Evolutionary conservation across 768 basidiomycete species (phyloP), one percentile per base, ranked within the genome.

Genomic region (Mycena rebaudengoi): DNA sequence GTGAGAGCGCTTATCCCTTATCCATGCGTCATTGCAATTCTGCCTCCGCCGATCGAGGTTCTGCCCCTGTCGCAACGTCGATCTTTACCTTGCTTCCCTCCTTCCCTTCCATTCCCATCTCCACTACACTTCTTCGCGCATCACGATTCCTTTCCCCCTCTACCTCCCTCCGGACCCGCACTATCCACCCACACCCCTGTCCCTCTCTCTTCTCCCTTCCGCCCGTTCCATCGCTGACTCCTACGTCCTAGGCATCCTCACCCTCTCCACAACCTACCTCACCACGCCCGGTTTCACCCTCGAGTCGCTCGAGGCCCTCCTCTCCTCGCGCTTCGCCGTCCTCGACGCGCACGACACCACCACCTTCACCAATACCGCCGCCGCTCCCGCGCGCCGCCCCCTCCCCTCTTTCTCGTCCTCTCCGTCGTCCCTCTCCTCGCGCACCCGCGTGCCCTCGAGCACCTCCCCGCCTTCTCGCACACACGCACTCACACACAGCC

Each of bases 251-350:
- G 93, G 92, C 48, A 80, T 84, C 0, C 83, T 94, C 56, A 78
- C 81, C 1, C 82, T 95, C 53, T 80, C 87, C 10, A 76, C 83
- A 33, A 87, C 85, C 26, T 94, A 91, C 75, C 86, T 94, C 46
- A 79, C 84, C 13, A 78, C 83, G 1, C 91, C 92, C 5, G 79
- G 84, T 69, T 94, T 94, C 79, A 83, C 87, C 64, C 78, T 94
- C 29, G 91, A 93, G 74, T 90, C 92, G 66, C 82, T 89, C 30
- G 93, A 95, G 75, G 89, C 90, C 1, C 77, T 93, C 2, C 79
- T 94, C 5, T 92, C 91, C 3, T 90, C 88, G 4, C 81, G 87
- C 14, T 91, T 95, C 70, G 80, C 91, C 25, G 89, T 88, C 2
- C 80, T 87, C 56, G 90, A 91, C 68, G 85, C 87, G 68, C 18